Percentiles rank a stretch among this genome's conserved stretches.
Evolutionary conservation across 306 rosid species (phyloP).

Genomic region (Corylus americana): DNA sequence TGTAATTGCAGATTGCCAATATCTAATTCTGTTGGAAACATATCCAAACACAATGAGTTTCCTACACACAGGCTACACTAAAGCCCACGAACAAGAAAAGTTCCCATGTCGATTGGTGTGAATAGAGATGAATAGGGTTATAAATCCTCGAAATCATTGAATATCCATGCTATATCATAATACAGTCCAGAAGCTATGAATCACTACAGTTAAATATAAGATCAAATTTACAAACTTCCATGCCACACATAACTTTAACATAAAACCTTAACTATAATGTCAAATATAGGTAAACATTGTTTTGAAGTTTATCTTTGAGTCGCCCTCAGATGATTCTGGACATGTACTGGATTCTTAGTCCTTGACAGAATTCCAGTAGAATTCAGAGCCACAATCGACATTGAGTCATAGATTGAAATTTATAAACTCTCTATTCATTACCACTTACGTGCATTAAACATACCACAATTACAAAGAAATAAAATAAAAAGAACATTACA

Average conservation of each 20-base stretch:
- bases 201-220: background rate
- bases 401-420: background rate
- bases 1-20: background rate
- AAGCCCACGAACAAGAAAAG: conserved; percentile 11
- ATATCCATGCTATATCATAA: conserved; percentile 12
- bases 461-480: background rate
- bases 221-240: conserved; percentile 3
- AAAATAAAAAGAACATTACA: conserved; percentile 1
- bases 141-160: background rate
- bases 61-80: conserved; percentile 5
- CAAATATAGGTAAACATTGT: background rate
- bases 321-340: conserved; percentile 1
- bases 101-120: conserved; percentile 14
- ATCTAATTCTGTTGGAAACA: background rate
- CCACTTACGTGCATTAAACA: background rate
- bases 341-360: background rate
- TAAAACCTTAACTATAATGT: background rate
- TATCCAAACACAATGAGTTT: conserved; percentile 8
- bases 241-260: background rate
- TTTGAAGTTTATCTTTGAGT: conserved; percentile 10
- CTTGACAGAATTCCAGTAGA: background rate
- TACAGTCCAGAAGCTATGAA: background rate
- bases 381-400: background rate
- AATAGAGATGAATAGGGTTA: conserved; percentile 1
- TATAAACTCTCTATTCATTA: conserved; percentile 1